Base-by-base conservation (phyloP, 371 early-diverging fungal species). In the Syncephalastrum contaminatum region DNA sequence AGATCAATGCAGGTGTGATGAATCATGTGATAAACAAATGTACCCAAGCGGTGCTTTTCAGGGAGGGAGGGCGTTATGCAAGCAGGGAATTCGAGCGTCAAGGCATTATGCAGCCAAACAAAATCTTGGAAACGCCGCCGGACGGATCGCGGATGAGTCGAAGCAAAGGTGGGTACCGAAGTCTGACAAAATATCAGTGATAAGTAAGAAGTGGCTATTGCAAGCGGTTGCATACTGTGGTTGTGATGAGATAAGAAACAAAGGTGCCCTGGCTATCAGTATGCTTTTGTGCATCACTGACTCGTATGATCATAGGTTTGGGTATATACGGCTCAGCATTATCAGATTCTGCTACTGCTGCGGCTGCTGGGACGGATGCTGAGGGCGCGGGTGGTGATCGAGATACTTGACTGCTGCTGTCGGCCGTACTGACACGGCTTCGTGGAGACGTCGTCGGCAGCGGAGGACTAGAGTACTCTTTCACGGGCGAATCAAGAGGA, bases 71-170 rank as follows among this genome's bases (percentile, higher is more conserved):
- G 95, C 0, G 95, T 72, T 27, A 95, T 91, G 44, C 88, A 88
- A 5, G 89, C 89, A 20, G 92, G 88, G 70, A 75, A 91, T 55
- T 90, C 87, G 19, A 78, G 80, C 44, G 69, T 65, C 16, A 98
- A 71, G 24, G 82, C 84, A 51, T 83, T 77, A 58, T 94, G 85
- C 40, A 98, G 77, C 91, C 90, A 91, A 4, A 85, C 89, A 82
- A 98, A 98, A 68, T 98, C 98, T 67, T 91, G 92, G 73, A 91
- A 98, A 48, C 98, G 79, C 60, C 96, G 79, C 40, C 95, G 87
- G 10, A 94, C 86, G 40, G 64, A 62, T 43, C 36, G 5, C 36
- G 36, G 36, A 30, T 30, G 36, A 10, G 36, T 30, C 36, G 36
- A 30, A 30, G 36, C 36, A 30, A 30, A 30, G 10, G 36, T 30